These are phyloP conservation scores for Cenococcum geophilum DNA, from an alignment of 495 filamentous ascomycete genomes.

Conservation along the genomic window DNA sequence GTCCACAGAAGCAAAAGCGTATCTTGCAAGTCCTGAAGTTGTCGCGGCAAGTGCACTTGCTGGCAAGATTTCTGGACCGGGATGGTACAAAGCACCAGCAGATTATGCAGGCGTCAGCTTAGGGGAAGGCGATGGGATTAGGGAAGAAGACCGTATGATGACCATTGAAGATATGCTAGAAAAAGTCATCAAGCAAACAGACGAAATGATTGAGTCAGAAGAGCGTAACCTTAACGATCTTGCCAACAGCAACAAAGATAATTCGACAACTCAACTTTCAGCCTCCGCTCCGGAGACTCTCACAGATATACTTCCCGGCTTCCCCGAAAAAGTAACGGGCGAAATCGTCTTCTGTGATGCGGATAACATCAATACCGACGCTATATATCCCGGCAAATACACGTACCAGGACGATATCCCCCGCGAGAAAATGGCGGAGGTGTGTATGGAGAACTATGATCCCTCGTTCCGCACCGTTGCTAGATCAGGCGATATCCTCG, in stretches of 20 bases:
- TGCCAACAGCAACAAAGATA: conserved; percentile 39
- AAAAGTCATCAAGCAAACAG: conserved; percentile 59
- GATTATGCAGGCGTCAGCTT: conserved; percentile 59
- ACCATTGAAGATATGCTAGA: conserved; percentile 63
- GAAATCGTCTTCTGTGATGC: conserved; percentile 66
- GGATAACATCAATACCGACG: conserved; percentile 72
- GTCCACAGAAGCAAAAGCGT: conserved; percentile 71
- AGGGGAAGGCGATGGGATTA: conserved; percentile 64
- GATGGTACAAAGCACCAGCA: conserved; percentile 68
- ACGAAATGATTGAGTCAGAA: conserved; percentile 55
- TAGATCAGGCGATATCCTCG: conserved; percentile 67
- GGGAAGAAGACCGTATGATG: conserved; percentile 54
- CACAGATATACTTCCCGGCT: conserved; percentile 63
- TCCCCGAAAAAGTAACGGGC: conserved; percentile 58
- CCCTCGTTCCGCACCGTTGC: conserved; percentile 54
- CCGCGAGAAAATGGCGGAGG: conserved; percentile 70
- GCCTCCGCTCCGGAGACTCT: conserved; percentile 21
- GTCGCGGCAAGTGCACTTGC: conserved; percentile 81
- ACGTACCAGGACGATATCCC: conserved; percentile 86
- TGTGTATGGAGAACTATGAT: conserved; percentile 94
- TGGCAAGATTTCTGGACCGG: conserved; percentile 73
- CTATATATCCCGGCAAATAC: conserved; percentile 85
- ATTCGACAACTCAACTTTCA: conserved; percentile 13
- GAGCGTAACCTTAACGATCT: no score
- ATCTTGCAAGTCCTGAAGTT: conserved; percentile 84